phyloP scores from a whole-genome alignment of 805 yeast species.

The Naumovozyma castellii region DNA sequence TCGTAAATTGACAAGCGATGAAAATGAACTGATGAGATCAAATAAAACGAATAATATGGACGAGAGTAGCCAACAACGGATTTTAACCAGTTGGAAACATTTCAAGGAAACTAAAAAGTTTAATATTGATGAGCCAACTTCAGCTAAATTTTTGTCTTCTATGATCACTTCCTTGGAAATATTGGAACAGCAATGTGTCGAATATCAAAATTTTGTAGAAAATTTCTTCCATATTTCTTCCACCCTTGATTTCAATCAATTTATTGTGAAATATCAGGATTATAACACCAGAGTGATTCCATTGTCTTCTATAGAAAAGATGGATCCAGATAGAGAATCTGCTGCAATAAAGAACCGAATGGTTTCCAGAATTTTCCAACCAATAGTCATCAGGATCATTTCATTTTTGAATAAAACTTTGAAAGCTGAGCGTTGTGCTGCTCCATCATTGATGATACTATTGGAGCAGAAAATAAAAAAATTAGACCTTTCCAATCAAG shows the following conservation, averaged over 20 bases:
- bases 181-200: slow-evolving; percentile 23
- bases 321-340: slow-evolving; percentile 38
- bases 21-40: neutral
- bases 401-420: slow-evolving; percentile 28
- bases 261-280: slow-evolving; percentile 28
- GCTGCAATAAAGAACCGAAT: slow-evolving; percentile 39
- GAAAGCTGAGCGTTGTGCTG: slow-evolving; percentile 32
- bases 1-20: neutral
- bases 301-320: slow-evolving; percentile 30
- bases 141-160: slow-evolving; percentile 3
- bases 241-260: slow-evolving; percentile 34
- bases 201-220: slow-evolving; percentile 43
- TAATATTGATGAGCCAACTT: slow-evolving; percentile 4
- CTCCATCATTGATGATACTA: slow-evolving; percentile 35
- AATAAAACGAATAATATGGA: slow-evolving; percentile 4
- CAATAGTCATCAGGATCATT: slow-evolving; percentile 20
- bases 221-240: slow-evolving; percentile 40
- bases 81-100: slow-evolving; percentile 14
- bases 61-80: slow-evolving; percentile 7
- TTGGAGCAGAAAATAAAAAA: slow-evolving; percentile 32
- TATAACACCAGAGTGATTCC: slow-evolving; percentile 17
- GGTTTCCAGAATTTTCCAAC: slow-evolving; percentile 39
- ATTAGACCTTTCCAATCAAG: slow-evolving; percentile 49
- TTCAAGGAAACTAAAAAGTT: slow-evolving; percentile 9
- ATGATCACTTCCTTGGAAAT: slow-evolving; percentile 12